A percentile compares a stretch with the other conserved stretches of the same genome.
Conservation (phyloP, 768 basidiomycete species). For the Lanmaoa pseudosensibilis region DNA sequence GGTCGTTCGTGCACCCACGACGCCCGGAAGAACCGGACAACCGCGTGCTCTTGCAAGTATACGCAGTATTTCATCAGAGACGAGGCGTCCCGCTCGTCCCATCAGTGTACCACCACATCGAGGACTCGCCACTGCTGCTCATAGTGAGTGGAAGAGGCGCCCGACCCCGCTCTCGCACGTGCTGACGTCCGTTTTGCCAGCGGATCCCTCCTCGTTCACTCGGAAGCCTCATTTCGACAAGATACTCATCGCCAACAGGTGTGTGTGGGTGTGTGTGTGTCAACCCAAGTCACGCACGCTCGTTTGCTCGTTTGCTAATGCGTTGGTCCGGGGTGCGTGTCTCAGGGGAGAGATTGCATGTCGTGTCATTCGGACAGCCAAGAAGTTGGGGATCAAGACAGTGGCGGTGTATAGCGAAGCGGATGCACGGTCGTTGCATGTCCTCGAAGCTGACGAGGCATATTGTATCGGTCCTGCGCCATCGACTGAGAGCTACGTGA, state of each 20-base stretch:
- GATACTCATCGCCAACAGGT: conserved; percentile 89
- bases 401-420: conserved; percentile 92
- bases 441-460: conserved; percentile 85
- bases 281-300: not conserved
- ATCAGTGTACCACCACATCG: not conserved
- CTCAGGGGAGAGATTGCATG: conserved; percentile 93
- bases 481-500: conserved; percentile 84
- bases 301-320: not conserved
- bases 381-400: conserved; percentile 83
- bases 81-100: not conserved
- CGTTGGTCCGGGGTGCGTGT: not conserved
- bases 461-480: conserved; percentile 92
- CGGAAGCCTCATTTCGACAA: conserved; percentile 76
- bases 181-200: conserved; percentile 1
- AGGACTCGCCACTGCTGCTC: conserved; percentile 16
- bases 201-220: conserved; percentile 1
- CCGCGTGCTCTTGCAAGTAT: conserved; percentile 2
- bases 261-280: conserved; percentile 43
- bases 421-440: conserved; percentile 80
- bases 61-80: not conserved
- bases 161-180: not conserved
- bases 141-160: conserved; percentile 16
- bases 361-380: conserved; percentile 88
- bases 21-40: conserved; percentile 9
- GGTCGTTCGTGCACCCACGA: conserved; percentile 6